phyloP scores from a whole-genome alignment of 768 basidiomycete species.

The Mrakia blollopis region DNA sequence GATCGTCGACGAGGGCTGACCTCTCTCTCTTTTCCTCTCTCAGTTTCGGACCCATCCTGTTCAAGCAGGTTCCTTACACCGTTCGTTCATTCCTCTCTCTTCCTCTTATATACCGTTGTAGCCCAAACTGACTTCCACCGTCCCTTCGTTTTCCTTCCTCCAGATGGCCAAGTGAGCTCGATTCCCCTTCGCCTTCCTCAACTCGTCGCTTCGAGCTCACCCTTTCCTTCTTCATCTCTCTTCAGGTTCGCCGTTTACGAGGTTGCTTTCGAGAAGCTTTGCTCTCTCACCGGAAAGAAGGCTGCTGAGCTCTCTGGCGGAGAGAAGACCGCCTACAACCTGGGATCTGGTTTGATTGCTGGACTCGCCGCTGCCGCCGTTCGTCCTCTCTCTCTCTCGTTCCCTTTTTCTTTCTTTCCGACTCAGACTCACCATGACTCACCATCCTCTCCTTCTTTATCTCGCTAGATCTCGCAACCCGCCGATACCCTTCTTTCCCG shows the following conservation, averaged over 20 bases:
- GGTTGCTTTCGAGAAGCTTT: constrained; percentile 82
- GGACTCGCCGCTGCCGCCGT: constrained; percentile 81
- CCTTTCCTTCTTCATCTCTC: not conserved
- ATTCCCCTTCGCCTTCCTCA: not conserved
- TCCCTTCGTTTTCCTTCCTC: constrained; percentile 13
- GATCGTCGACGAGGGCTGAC: not conserved
- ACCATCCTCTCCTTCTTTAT: not conserved
- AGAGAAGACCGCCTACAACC: constrained; percentile 60
- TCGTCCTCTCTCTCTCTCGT: constrained; percentile 1
- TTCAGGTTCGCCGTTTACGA: constrained; percentile 70
- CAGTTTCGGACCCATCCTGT: constrained; percentile 49
- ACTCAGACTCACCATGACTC: constrained; percentile 34
- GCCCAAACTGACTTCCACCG: not conserved
- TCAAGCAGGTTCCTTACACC: constrained; percentile 80
- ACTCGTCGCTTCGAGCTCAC: not conserved
- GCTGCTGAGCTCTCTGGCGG: constrained; percentile 61
- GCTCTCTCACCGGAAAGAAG: constrained; percentile 68
- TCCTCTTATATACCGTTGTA: not conserved
- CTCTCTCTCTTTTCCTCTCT: not conserved
- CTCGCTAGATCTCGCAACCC: constrained; percentile 85
- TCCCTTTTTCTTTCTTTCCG: not conserved
- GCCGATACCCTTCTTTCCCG: constrained; percentile 89
- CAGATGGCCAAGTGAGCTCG: constrained; percentile 58
- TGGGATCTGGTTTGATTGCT: constrained; percentile 86
- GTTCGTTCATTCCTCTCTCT: not conserved